phyloP scores from a whole-genome alignment of 495 filamentous ascomycete genomes.

The Cercophora samala region DNA sequence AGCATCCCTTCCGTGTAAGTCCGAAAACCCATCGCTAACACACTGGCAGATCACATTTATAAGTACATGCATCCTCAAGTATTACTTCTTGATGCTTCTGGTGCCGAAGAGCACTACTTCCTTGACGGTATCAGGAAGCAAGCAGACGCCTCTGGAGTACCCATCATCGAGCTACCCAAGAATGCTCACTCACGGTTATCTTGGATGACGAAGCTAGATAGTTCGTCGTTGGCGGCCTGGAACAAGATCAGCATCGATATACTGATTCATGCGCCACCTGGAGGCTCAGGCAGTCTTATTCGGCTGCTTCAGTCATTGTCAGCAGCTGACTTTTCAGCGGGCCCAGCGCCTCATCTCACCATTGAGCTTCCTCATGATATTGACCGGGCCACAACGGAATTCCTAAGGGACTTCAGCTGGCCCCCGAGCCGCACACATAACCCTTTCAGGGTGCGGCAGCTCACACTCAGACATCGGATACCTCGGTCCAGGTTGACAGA shows the following conservation, averaged over 20 bases:
- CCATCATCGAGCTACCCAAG: slow-evolving; percentile 66
- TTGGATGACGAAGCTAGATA: slow-evolving; percentile 76
- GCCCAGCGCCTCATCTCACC: slow-evolving; percentile 63
- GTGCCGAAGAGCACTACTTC: slow-evolving; percentile 53
- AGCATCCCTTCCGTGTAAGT: slow-evolving; percentile 12
- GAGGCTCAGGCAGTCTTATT: slow-evolving; percentile 67
- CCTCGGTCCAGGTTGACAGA: slow-evolving; percentile 49
- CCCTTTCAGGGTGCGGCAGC: slow-evolving; percentile 36
- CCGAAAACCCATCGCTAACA: slow-evolving; percentile 11
- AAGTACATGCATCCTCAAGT: slow-evolving; percentile 58
- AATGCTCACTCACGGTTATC: slow-evolving; percentile 56
- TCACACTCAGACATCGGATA: slow-evolving; percentile 72
- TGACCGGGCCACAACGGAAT: slow-evolving; percentile 57
- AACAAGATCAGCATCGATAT: slow-evolving; percentile 71
- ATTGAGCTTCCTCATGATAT: slow-evolving; percentile 71
- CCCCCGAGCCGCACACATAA: slow-evolving; percentile 47
- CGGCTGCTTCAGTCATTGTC: slow-evolving; percentile 69
- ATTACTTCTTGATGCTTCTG: slow-evolving; percentile 51
- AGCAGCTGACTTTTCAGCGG: slow-evolving; percentile 67
- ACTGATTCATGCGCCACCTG: slow-evolving; percentile 65
- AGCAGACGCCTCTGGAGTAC: slow-evolving; percentile 38
- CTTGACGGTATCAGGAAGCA: slow-evolving; percentile 48
- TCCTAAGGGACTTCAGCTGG: slow-evolving; percentile 61
- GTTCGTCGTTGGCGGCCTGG: slow-evolving; percentile 68
- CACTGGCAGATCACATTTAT: slow-evolving; percentile 44